Conservation (phyloP, 768 basidiomycete genomes). For the Pisolithus orientalis region DNA sequence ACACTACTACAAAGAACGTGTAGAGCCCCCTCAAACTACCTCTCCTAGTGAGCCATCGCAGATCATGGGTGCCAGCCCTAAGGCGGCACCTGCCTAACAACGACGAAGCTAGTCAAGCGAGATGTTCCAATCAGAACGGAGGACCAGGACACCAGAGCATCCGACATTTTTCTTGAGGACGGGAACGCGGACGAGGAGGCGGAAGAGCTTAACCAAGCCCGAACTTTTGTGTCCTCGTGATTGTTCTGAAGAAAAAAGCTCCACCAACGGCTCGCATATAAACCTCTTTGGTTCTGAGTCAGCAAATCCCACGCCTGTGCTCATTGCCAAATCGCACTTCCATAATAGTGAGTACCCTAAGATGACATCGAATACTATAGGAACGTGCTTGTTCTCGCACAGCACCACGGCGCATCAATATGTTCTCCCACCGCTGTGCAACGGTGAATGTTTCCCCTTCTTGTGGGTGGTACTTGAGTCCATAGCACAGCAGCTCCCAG, state of each 20-base stretch:
- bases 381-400: too few relatives aligned
- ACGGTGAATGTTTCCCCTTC: too few relatives aligned
- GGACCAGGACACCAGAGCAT: conserved; percentile 30
- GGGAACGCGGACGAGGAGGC: conserved; percentile 94
- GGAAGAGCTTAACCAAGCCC: conserved; percentile 76
- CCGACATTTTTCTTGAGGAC: conserved; percentile 65
- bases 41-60: conserved; percentile 30
- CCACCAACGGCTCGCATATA: background rate
- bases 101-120: conserved; percentile 39
- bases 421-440: too few relatives aligned
- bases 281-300: conserved; percentile 33
- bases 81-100: conserved; percentile 61
- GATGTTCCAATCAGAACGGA: conserved; percentile 27
- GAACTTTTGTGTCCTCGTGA: conserved; percentile 88
- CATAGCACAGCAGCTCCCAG: too few relatives aligned
- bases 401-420: too few relatives aligned
- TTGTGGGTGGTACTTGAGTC: too few relatives aligned
- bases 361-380: too few relatives aligned
- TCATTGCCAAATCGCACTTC: too few relatives aligned
- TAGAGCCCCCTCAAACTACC: conserved; percentile 31
- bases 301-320: conserved; percentile 33
- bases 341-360: too few relatives aligned
- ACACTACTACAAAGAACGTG: conserved; percentile 13
- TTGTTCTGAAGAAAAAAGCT: conserved; percentile 47
- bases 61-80: conserved; percentile 66